Evolutionary conservation across 2,329 filamentous ascomycete genomes (phyloP), one percentile per base, ranked within the genome.

Genomic region (Bipolaris victoriae): DNA sequence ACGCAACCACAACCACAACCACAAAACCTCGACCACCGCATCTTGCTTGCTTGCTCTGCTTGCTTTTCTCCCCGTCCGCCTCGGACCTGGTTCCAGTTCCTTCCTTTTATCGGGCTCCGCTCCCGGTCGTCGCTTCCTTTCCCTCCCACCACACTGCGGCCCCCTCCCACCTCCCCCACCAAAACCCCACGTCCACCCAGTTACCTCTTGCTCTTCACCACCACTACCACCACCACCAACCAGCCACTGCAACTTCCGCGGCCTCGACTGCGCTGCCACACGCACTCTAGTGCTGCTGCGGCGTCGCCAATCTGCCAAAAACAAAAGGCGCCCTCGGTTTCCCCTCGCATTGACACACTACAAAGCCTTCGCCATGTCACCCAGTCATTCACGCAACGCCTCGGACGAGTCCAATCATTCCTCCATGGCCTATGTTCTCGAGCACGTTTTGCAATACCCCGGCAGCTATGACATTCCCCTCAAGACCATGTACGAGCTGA

Each of bases 401-500:
- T 78, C 76, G n/a, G 72, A 75, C 36, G 71, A 76, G 65, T 68
- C 72, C 35, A 73, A 60, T 41, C 61, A 61, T 44, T 69, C 73
- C 16, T 63, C 66, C 22, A 66, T 69, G 47, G 70, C 74, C 22
- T 77, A 76, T 68, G 72, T 77, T 48, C 70, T 78, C 53, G 76
- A 78, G 55, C 75, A 78, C 70, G 80, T 87, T 55, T 76, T 88
- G 51, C 82, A 83, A 56, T 86, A 88, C 68, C 85, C 86, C 7
- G 82, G 81, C 66, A 84, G 80, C 64, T 88, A 89, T 68, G 87
- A 89, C 66, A 85, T 89, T 31, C 87, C 87, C 18, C 79, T 89
- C 26, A 83, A 86, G 55, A 88, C 85, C 61, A 88, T 89, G 84
- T 89, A 88, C 77, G 83, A 83, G 24, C 80, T 89, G 72, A 89